phyloP scores from a whole-genome alignment of 1,284 basidiomycete genomes.

The Fistulinella staudtii region DNA sequence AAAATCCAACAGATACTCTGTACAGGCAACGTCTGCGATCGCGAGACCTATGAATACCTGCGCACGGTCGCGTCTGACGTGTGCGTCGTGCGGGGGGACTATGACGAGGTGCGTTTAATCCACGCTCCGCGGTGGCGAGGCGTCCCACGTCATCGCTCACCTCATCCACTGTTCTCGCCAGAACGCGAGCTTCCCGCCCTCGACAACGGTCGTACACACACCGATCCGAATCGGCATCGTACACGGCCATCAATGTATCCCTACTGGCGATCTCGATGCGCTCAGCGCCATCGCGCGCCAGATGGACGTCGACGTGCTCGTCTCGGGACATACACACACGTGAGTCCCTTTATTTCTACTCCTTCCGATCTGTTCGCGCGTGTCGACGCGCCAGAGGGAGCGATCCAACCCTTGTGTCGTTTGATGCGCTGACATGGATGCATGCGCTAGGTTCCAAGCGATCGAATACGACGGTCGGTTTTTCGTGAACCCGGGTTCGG shows the following conservation, averaged over 20 bases:
- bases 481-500: conserved; percentile 95
- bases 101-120: conserved; percentile 73
- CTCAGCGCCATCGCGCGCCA: conserved; percentile 85
- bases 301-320: conserved; percentile 95
- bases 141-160: background rate
- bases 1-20: conserved; percentile 99
- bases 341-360: conserved; percentile 38
- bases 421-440: background rate
- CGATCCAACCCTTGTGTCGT: too few relatives aligned
- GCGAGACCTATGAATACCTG: conserved; percentile 97
- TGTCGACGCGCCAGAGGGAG: too few relatives aligned
- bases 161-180: conserved; percentile 27
- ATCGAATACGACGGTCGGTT: conserved; percentile 89
- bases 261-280: conserved; percentile 87
- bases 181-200: conserved; percentile 76
- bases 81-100: conserved; percentile 90
- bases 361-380: too few relatives aligned
- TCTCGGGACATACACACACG: conserved; percentile 94
- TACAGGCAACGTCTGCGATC: conserved; percentile 97
- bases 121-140: background rate
- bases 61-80: conserved; percentile 95
- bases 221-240: conserved; percentile 92
- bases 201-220: conserved; percentile 77
- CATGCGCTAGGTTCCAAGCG: conserved; percentile 75
- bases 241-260: conserved; percentile 94